Percentiles rank a stretch among this genome's conserved stretches.
phyloP scores from a whole-genome alignment of 1,284 basidiomycete genomes.

The Dichomitus squalens region DNA sequence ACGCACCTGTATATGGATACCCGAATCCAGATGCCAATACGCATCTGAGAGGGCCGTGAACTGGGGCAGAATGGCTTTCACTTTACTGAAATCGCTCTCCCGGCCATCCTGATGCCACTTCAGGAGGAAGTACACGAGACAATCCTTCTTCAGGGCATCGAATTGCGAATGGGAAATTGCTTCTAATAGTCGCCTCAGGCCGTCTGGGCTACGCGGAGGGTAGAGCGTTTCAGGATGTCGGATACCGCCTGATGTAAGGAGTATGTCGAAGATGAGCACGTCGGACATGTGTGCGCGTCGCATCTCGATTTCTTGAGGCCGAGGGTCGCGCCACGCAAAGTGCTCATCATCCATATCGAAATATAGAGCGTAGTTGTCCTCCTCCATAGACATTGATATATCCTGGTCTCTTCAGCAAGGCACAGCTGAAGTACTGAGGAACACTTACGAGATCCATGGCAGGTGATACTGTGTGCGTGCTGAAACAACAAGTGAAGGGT shows the following conservation, averaged over 20 bases:
- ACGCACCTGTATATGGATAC: constrained; percentile 62
- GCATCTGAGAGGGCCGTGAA: constrained; percentile 73
- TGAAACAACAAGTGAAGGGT: not conserved
- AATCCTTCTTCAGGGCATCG: constrained; percentile 76
- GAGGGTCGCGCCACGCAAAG: constrained; percentile 54
- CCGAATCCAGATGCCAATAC: constrained; percentile 78
- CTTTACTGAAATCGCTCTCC: constrained; percentile 54
- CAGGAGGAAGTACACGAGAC: constrained; percentile 74
- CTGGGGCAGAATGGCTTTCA: constrained; percentile 68
- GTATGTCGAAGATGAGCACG: constrained; percentile 71
- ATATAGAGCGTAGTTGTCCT: constrained; percentile 33
- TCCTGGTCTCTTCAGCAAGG: constrained; percentile 10
- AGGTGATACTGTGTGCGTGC: not conserved
- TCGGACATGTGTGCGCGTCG: constrained; percentile 65
- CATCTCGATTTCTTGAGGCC: constrained; percentile 55
- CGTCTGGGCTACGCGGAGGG: constrained; percentile 60
- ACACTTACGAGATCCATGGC: constrained; percentile 18
- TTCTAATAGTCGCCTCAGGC: constrained; percentile 56
- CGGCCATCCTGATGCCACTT: constrained; percentile 72
- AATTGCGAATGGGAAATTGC: constrained; percentile 64
- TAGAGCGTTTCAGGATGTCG: constrained; percentile 58
- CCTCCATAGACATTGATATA: constrained; percentile 10
- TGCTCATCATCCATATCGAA: constrained; percentile 47
- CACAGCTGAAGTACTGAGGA: no score
- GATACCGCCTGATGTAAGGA: constrained; percentile 67